These are phyloP conservation scores for Diaporthe nobilis DNA, from an alignment of 2,329 filamentous ascomycete genomes.

Conservation along the genomic window DNA sequence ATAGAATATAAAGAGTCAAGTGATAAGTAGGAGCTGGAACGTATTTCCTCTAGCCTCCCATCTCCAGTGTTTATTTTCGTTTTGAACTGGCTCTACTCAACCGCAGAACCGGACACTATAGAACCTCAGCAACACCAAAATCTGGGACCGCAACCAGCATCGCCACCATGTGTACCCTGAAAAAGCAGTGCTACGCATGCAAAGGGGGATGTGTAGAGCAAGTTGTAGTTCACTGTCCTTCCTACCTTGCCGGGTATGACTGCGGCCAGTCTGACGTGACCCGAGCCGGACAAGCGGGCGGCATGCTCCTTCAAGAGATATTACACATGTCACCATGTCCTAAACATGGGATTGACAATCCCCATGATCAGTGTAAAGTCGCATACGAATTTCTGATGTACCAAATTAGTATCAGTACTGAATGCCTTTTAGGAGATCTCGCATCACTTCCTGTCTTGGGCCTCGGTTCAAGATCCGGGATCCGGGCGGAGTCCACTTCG, in stretches of 20 bases:
- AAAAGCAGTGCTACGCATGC: constrained; percentile 22
- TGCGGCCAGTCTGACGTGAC: constrained; percentile 31
- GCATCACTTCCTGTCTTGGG: not conserved
- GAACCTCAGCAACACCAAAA: not conserved
- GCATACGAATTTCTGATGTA: not conserved
- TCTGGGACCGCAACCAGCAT: not conserved
- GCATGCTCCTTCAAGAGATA: constrained; percentile 33
- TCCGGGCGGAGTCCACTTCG: not conserved
- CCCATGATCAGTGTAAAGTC: constrained; percentile 35
- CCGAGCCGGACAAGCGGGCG: constrained; percentile 25
- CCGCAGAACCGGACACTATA: not conserved
- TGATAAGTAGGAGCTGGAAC: not conserved
- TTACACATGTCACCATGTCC: constrained; percentile 4
- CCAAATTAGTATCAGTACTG: not conserved
- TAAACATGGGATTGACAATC: constrained; percentile 26
- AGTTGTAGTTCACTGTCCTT: constrained; percentile 13
- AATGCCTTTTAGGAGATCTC: not conserved
- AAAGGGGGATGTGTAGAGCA: constrained; percentile 28
- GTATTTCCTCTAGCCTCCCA: not conserved
- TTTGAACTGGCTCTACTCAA: not conserved
- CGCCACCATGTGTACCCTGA: constrained; percentile 16
- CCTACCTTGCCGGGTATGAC: constrained; percentile 9
- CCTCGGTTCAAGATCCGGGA: not conserved
- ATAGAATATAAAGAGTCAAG: not conserved
- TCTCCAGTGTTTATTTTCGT: not conserved